Base-by-base conservation (phyloP, 2,329 filamentous ascomycete genomes). In the Pseudocercospora macadamiae region DNA sequence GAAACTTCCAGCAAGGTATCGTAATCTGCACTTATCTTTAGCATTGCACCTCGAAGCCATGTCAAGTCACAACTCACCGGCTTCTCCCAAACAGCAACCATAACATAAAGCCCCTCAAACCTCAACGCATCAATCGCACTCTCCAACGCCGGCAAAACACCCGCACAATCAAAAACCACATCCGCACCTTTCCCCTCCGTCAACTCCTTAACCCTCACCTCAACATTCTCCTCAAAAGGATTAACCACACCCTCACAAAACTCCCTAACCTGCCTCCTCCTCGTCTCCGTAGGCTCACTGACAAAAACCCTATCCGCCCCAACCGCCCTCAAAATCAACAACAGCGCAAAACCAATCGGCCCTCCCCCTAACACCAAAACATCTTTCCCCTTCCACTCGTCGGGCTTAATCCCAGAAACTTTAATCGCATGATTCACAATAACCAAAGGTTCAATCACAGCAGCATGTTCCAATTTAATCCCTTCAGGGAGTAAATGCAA, bases 101-200 rank as follows among this genome's bases (percentile, higher is more conserved):
- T 68, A 9, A 67, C 56, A 42, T 66, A 66, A 32, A 61, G 54
- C 1, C 64, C 65, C 28, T 63, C 51, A 12, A 60, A 48, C 7
- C 60, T 48, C 34, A 67, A 28, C 12, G 65, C 65, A 42, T 65
- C 59, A 26, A 67, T 57, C 10, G 54, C 65, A 37, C 58, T 60
- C 37, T 64, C 45, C n/a, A 67, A 37, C 16, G 57, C 63, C 8
- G 49, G 36, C 18, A 51, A 25, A 12, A 66, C 58, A 1, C 65
- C 64, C 5, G 65, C 65, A 48, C 64, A 66, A 58, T 68, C 66
- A 48, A 68, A 67, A 2, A 65, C 64, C 6, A 68, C 54, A 37
- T 67, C 59, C n/a, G 62, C 61, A 2, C 65, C 65, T 16, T 39
- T 42, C 16, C 52, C 60, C 18, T 55, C 51, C 2, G 62, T 64